Evolutionary conservation across 352 stramenopile genomes (phyloP), one percentile per base, ranked within the genome.

Genomic region (Globisporangium viniferum): DNA sequence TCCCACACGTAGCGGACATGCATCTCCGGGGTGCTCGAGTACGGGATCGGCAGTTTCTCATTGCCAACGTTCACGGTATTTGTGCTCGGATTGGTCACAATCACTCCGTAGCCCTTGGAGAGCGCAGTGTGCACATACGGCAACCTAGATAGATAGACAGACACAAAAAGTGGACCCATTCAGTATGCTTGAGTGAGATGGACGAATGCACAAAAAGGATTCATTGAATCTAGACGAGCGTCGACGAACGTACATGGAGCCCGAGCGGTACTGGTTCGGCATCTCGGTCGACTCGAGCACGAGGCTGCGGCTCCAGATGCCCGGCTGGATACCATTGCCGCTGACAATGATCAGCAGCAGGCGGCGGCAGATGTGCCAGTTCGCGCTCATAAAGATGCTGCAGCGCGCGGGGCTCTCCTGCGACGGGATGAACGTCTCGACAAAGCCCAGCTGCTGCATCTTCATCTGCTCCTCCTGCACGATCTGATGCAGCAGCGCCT

Each of bases 1-100:
- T 95, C 88, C 88, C 88, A 95, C 33, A 95, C 81, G 75, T 92
- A 90, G 5, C 78, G 78, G 12, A 93, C 82, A 69, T 95, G 88
- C 66, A 90, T 73, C 65, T 95, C 85, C 0, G 88, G 88, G 8
- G 81, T 93, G 68, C 76, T 89, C 8, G 85, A 93, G 73, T 77
- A 83, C 54, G 85, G 84, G 63, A 95, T 93, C 9, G 86, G 79
- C 31, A 93, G 76, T 63, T 93, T 92, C 36, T 92, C 83, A 39
- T 71, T 83, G n/a, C 82, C 77, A 10, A 89, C 72, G 46, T 70
- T 90, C 7, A 92, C 81, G 3, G 78, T 89, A 69, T 94, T 94
- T 27, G 83, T 92, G 69, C 78, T 91, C 20, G 87, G 87, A 68
- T 94, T 94, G 56, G 81, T 84, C 33, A 94, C 87, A 62, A 93